phyloP scores from a whole-genome alignment of 176 grass and related monocot species.

The Triticum turgidum region DNA sequence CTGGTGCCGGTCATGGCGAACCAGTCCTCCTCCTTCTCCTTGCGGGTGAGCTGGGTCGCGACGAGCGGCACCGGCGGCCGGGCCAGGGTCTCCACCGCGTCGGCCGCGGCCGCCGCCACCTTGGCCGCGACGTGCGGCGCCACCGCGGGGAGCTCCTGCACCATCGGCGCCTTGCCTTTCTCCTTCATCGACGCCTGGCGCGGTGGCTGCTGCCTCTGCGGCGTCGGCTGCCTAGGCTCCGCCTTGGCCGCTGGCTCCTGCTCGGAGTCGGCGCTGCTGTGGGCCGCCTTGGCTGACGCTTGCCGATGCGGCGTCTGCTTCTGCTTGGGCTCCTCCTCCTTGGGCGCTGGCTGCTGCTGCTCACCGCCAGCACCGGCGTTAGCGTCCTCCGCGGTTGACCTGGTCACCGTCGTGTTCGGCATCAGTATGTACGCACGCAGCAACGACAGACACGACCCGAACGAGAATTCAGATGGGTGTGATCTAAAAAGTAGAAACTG shows the following conservation, averaged over 20 bases:
- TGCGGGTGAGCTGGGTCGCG: conserved; percentile 63
- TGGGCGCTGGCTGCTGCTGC: background rate
- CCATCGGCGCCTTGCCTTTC: background rate
- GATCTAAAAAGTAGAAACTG: too few species aligned
- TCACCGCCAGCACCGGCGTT: background rate
- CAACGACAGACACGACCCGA: background rate
- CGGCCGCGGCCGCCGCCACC: background rate
- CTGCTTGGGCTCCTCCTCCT: background rate
- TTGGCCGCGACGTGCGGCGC: too few species aligned
- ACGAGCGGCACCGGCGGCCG: conserved; percentile 67
- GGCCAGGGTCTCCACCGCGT: background rate
- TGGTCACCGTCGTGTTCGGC: too few species aligned
- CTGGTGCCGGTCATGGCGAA: conserved; percentile 45
- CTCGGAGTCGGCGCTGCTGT: background rate
- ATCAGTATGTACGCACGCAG: too few species aligned
- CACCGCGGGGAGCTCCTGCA: background rate
- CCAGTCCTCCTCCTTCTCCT: conserved; percentile 88
- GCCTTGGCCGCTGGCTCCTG: background rate
- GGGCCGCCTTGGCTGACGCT: too few species aligned
- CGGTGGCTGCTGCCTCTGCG: background rate
- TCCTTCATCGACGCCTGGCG: background rate
- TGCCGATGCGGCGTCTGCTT: background rate
- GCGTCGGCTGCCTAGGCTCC: background rate
- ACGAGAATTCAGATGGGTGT: too few species aligned
- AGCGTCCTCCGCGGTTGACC: too few species aligned